phyloP scores from a whole-genome alignment of 352 stramenopile genomes.

The Phytophthora pini region DNA sequence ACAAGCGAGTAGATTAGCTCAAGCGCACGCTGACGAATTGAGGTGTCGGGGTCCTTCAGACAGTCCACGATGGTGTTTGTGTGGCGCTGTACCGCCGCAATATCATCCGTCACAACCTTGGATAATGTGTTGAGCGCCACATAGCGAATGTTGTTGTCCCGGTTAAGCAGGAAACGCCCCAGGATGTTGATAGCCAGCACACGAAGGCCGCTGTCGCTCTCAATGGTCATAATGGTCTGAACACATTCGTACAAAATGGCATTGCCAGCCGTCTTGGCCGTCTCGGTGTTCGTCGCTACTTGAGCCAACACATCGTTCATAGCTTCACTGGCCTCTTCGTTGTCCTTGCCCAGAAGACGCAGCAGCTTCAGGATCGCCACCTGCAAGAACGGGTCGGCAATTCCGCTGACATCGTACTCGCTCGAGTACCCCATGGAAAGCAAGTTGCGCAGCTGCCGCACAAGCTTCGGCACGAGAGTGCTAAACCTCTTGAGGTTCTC shows the following conservation, averaged over 20 bases:
- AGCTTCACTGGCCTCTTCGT: conserved; percentile 93
- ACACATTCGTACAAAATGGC: conserved; percentile 99
- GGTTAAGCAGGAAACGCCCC: conserved; percentile 98
- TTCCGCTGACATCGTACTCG: conserved; percentile 98
- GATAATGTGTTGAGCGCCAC: conserved; percentile 98
- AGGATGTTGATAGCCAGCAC: conserved; percentile 99
- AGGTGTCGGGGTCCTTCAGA: conserved; percentile 97
- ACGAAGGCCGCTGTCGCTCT: conserved; percentile 96
- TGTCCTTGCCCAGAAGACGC: conserved; percentile 94
- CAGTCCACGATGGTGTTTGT: conserved; percentile 96
- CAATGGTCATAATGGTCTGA: conserved; percentile 98
- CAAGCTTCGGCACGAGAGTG: conserved; percentile 77
- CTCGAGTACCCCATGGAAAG: conserved; percentile 97
- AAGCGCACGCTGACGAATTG: conserved; percentile 97
- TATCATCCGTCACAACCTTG: conserved; percentile 90
- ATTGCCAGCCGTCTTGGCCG: conserved; percentile 99
- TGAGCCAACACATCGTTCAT: conserved; percentile 99
- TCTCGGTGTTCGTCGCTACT: conserved; percentile 99
- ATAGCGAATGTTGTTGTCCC: conserved; percentile 99
- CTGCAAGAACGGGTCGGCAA: conserved; percentile 99
- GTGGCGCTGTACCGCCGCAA: conserved; percentile 97
- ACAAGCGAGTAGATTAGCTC: conserved; percentile 99
- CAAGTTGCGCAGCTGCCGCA: conserved; percentile 94
- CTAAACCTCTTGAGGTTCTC: conserved; percentile 82
- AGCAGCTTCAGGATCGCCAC: conserved; percentile 92